Base-by-base conservation (phyloP, 2,329 filamentous ascomycete genomes). In the Colletotrichum sansevieriae region DNA sequence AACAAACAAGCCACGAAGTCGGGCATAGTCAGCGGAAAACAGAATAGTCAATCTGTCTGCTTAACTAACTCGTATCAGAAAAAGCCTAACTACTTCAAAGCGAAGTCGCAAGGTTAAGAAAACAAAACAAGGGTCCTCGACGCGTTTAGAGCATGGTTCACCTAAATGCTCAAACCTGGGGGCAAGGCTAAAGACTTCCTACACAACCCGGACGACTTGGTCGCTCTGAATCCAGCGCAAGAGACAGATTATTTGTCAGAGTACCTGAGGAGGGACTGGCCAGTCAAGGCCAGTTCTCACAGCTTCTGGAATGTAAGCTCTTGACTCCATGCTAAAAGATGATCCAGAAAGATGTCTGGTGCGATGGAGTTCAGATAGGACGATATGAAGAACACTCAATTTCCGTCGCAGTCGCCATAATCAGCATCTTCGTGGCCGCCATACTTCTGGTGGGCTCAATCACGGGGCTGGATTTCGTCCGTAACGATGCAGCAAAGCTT, bases 161-260 rank as follows among this genome's bases (percentile, higher is more conserved):
- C n/a, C 2, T 5, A 12, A 0, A 7, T 20, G 0, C 55, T 35
- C 1, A 13, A 51, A 22, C 15, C 54, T 0, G 15, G 20, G 0
- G 63, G 63, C 0, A 47, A 12, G 1, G 62, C 63, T 5, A 57
- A 13, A 12, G 18, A 49, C 6, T 20, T 61, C 1, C 58, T 70
- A 3, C 10, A 63, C 5, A 29, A 64, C 10, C 22, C 13, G 8
- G 9, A 41, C 1, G 66, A 70, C 13, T 43, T 71, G 1, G 57
- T 61, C 6, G 69, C 43, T 1, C 35, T 71, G 41, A 51, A 63
- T 15, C 65, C 61, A 3, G 57, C 62, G 11, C 51, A 58, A 18
- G 62, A 69, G 2, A 66, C 51, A 4, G 68, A 68, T n/a, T 46
- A n/a, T n/a, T 3, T 71, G 3, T 71, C 65, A 13, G 57, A 63